Conservation (phyloP, 1,139 yeast species). For the Yamadazyma diddensiae region DNA sequence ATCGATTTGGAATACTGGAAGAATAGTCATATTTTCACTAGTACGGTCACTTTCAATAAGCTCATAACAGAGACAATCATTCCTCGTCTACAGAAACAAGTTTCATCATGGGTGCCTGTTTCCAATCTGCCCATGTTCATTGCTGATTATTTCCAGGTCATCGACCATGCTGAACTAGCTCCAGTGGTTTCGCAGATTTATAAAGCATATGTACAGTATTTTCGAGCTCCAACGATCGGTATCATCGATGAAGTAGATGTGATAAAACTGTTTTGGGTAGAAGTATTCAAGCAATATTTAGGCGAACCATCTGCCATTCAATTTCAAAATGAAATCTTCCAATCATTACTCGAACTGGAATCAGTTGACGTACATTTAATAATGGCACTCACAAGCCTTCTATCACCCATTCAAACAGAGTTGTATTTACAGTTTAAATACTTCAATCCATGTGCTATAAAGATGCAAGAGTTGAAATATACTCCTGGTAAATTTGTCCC, state of each 20-base stretch:
- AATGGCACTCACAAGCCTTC: too few species aligned
- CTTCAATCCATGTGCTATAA: slow-evolving; percentile 23
- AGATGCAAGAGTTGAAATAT: slow-evolving; percentile 14
- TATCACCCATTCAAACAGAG: slow-evolving; percentile 11
- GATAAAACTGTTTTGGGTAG: slow-evolving; percentile 9
- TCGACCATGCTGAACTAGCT: slow-evolving; percentile 1
- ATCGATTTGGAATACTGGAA: slow-evolving; percentile 11
- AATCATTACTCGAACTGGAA: slow-evolving; percentile 1
- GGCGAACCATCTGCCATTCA: slow-evolving; percentile 1
- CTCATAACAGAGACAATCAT: slow-evolving; percentile 9
- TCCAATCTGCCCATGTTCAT: slow-evolving; percentile 10
- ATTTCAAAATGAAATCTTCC: slow-evolving; percentile 6
- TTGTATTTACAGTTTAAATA: slow-evolving; percentile 25
- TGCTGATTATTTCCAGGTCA: slow-evolving; percentile 10
- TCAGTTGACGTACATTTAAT: too few species aligned
- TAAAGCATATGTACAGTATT: slow-evolving; percentile 9
- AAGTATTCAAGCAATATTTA: slow-evolving; percentile 11
- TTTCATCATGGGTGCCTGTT: slow-evolving; percentile 9
- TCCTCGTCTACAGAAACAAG: slow-evolving; percentile 6
- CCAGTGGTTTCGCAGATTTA: slow-evolving; percentile 9
- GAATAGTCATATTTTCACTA: slow-evolving; percentile 2
- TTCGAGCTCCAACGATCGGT: slow-evolving; percentile 2
- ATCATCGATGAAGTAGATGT: slow-evolving; percentile 4
- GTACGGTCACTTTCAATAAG: slow-evolving; percentile 6
- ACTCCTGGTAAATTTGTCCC: slow-evolving; percentile 1